Base-by-base conservation (phyloP, 768 basidiomycete species). In the Leccinum imitatum region DNA sequence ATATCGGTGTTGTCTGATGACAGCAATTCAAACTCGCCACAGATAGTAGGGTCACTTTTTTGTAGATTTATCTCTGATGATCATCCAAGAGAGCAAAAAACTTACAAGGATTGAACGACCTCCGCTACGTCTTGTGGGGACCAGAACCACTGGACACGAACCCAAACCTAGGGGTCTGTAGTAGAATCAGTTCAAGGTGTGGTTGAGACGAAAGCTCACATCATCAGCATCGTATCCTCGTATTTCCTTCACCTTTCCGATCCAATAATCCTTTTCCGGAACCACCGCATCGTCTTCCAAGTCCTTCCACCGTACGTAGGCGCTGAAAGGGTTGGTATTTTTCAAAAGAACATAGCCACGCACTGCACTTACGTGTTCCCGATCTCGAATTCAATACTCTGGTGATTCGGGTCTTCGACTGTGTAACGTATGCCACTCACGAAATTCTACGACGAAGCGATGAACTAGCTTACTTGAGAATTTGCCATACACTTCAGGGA, bases 141-240 rank as follows among this genome's bases (percentile, higher is more conserved):
- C 69, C 83, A 87, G 52, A 73, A 85, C 86, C 86, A 87, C 52
- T 81, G 77, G 0, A 87, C 77, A 10, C 62, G 68, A 0, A 73
- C 77, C 82, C 83, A 86, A 0, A 86, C 84, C 80, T 87, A 48
- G 35, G 30, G 11, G 19, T 21, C 3, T 14, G 7, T 11, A 44
- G 2, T 14, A 1, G 19, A 11, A 5, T 56, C 6, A 46, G 44
- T 13, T 1, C 48, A 21, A 37, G 27, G 15, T 14, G 50, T 21
- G 30, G 5, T 11, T 2, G 7, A 15, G 33, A 56, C 35, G 17
- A 1, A 21, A 47, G 17, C 74, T 50, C 57, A 82, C 65, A 65
- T 77, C 66, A 2, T 65, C 71, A 5, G 75, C 69, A 8, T 61
- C 10, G 56, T 66, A 47, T 53, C 61, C 58, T 13, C 80, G 73